Evolutionary conservation across 2,329 filamentous ascomycete species (phyloP), one percentile per base, ranked within the genome.

Genomic region (Plectosphaerella sp.): DNA sequence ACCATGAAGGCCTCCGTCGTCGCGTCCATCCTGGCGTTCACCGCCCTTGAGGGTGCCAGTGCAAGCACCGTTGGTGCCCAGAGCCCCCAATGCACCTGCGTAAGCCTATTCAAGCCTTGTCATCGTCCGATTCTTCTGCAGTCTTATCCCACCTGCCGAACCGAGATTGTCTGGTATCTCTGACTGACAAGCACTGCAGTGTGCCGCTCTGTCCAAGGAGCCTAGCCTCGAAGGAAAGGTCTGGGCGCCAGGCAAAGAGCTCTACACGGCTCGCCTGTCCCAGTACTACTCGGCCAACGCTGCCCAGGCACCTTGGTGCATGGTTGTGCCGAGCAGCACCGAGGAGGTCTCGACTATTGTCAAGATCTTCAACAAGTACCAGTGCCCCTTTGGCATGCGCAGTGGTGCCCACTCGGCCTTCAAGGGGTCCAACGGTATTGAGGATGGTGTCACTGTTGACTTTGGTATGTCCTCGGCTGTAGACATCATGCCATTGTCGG

Each of bases 401-500:
- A 53, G 48, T 15, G 53, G 53, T 22, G 53, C 51, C 5, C 48
- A 55, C 48, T 55, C 53, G 12, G 51, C 48, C 5, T 55, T 41
- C 10, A 10, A 35, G 24, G 45, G 41, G 1, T 53, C 48, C 24
- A 55, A 53, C 18, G 53, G 54, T 15, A 46, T 56, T 43, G 33
- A 52, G 28, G 39, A 25, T 24, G 52, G 52, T n/a, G 49, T 56
- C n/a, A 56, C 49, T 4, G 18, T 54, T 11, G 54, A 56, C 33
- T 50, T 56, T n/a, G 52, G 54, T 45, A 18, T n/a, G 48, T 56
- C 70, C 9, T 56, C 70, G 8, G 47, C 58, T 33, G 28, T 5
- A 33, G 8, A 5, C 25, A 28, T 9, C 28, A 33, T 12, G 8
- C 8, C 28, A n/a, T 33, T 9, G 28, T 22, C 22, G 5, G 22